A percentile compares a stretch with the other conserved stretches of the same genome.
Conservation (phyloP, 441 rosid species). For the Gossypium laxum region DNA sequence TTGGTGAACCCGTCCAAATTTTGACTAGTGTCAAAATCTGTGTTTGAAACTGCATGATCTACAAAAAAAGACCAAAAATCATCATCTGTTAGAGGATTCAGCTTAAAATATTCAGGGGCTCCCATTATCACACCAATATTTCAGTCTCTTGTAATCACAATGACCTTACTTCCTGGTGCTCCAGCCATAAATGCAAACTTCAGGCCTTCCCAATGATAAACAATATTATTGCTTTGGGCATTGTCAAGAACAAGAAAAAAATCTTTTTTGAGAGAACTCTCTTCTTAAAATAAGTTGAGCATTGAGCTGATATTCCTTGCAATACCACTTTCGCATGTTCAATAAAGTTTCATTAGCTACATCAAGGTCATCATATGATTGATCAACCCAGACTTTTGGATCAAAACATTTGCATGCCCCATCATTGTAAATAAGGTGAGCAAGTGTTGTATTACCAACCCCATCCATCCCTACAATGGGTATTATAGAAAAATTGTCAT, state of each 20-base stretch:
- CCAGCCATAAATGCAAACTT: background rate
- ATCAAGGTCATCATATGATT: background rate
- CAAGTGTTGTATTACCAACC: background rate
- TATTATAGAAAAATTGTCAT: background rate
- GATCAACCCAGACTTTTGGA: background rate
- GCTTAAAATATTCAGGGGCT: background rate
- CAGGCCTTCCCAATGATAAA: background rate
- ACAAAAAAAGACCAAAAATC: background rate
- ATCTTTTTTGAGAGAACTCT: background rate
- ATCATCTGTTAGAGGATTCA: background rate
- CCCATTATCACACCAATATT: background rate
- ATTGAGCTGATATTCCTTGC: background rate
- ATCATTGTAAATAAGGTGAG: background rate
- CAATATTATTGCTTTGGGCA: background rate
- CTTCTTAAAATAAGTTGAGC: background rate
- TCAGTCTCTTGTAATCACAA: background rate
- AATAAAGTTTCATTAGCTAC: background rate
- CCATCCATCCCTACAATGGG: background rate
- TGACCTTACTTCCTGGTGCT: background rate
- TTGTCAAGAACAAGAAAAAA: background rate
- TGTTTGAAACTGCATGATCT: background rate
- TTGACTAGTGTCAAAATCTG: background rate
- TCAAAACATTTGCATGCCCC: background rate
- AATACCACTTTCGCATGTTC: background rate
- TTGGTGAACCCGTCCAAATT: background rate